Evolutionary conservation across 768 basidiomycete species (phyloP).

Genomic region (Phlebiopsis gigantea): DNA sequence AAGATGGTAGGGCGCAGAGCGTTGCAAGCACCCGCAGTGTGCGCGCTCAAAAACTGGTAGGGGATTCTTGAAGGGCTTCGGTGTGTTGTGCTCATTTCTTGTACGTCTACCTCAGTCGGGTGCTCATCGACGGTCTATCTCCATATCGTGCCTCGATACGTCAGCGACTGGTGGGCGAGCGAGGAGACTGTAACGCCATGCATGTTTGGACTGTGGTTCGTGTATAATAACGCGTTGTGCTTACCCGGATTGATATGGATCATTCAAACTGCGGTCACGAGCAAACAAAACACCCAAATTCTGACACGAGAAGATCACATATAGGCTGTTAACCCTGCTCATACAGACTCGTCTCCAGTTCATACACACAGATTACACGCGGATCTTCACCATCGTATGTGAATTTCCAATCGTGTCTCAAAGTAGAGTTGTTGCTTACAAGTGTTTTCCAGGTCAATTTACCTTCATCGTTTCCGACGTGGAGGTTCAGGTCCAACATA

Average conservation of each 20-base stretch:
- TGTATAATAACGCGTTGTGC: no score
- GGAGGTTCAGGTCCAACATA: background rate
- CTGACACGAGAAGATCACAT: no score
- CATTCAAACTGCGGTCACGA: no score
- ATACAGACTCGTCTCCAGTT: no score
- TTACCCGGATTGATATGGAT: no score
- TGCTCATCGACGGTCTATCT: conserved; percentile 54
- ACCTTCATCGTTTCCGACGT: background rate
- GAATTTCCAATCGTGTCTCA: no score
- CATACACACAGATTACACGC: no score
- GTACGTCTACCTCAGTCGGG: background rate
- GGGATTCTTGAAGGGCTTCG: conserved; percentile 14
- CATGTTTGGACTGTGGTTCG: no score
- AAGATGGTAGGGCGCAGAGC: conserved; percentile 59
- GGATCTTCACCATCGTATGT: no score
- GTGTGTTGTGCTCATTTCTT: background rate
- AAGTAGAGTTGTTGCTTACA: no score
- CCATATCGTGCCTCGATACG: conserved; percentile 73
- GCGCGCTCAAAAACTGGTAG: conserved; percentile 59
- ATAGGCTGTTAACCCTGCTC: no score
- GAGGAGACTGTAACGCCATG: conserved; percentile 5
- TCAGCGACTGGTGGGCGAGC: conserved; percentile 24
- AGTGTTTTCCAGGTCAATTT: background rate
- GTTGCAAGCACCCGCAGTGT: conserved; percentile 44
- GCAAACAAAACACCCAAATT: no score